Evolutionary conservation across 148 eudicot species (phyloP).

Genomic region (Gaultheria prostrata): DNA sequence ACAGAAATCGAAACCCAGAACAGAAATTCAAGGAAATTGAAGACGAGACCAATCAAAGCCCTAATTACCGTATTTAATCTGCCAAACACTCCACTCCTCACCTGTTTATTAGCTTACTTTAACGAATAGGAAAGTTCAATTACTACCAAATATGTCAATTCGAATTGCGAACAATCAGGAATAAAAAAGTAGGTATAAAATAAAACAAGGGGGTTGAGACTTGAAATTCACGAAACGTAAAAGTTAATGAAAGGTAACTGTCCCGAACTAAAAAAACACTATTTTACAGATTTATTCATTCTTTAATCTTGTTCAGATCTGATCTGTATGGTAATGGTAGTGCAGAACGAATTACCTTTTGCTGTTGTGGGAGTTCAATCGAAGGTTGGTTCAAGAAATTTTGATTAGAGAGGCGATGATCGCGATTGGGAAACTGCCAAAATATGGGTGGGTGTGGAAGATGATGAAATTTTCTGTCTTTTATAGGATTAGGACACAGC

Average conservation of each 20-base stretch:
- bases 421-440: background rate
- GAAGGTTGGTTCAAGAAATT: background rate
- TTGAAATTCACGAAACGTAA: conserved; percentile 31
- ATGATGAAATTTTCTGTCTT: background rate
- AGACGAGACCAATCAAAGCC: conserved; percentile 8
- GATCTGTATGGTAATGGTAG: background rate
- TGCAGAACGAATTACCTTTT: background rate
- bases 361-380: background rate
- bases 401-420: background rate
- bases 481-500: background rate
- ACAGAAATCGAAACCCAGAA: background rate
- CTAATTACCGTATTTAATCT: conserved; percentile 5
- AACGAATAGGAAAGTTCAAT: background rate
- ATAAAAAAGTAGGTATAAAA: background rate
- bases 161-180: conserved; percentile 9
- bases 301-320: background rate
- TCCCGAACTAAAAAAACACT: background rate
- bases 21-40: conserved; percentile 4
- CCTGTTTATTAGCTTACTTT: too few species aligned
- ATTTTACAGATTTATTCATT: background rate
- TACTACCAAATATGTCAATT: conserved; percentile 12
- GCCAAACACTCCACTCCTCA: conserved; percentile 20
- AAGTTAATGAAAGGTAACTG: background rate
- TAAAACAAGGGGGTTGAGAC: conserved; percentile 6
- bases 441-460: background rate